Conservation (phyloP, 1,284 basidiomycete genomes). For the Cutaneotrichosporon cavernicola region DNA sequence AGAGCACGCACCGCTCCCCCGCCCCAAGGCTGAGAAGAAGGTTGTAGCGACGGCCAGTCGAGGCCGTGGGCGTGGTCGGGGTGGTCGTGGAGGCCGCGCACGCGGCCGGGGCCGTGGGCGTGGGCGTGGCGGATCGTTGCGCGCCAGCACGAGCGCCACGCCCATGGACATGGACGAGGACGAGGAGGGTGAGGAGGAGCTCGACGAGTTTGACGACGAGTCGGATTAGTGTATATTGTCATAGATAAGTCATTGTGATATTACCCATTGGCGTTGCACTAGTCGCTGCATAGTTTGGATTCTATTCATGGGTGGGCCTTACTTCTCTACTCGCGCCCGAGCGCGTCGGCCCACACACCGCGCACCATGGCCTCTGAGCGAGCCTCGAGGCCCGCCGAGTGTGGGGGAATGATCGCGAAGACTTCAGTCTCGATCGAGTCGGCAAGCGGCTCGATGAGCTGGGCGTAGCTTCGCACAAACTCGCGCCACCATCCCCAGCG, state of each 20-base stretch:
- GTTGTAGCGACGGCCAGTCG: neutral
- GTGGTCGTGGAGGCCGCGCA: too few relatives aligned
- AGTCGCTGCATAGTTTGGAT: constrained; percentile 1
- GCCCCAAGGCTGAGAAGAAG: neutral
- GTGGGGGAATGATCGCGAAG: constrained; percentile 17
- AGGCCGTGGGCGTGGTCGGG: neutral
- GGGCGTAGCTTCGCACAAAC: constrained; percentile 43
- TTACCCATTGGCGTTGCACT: neutral
- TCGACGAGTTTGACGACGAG: neutral
- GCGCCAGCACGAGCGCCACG: neutral
- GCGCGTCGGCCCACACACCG: constrained; percentile 32
- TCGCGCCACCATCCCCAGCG: constrained; percentile 50
- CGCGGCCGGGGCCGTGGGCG: neutral
- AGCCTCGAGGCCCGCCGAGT: constrained; percentile 26
- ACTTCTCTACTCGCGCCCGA: constrained; percentile 21
- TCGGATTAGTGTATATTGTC: neutral
- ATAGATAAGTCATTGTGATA: neutral
- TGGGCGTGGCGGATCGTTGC: neutral
- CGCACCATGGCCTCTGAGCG: constrained; percentile 39
- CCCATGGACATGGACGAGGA: neutral
- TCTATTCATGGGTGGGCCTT: neutral
- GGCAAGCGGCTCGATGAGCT: constrained; percentile 33
- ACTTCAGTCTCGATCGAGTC: constrained; percentile 31
- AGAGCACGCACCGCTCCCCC: neutral
- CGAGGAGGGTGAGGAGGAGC: neutral